Evolutionary conservation across 352 stramenopile species (phyloP).

Genomic region (Globisporangium mamillatum): DNA sequence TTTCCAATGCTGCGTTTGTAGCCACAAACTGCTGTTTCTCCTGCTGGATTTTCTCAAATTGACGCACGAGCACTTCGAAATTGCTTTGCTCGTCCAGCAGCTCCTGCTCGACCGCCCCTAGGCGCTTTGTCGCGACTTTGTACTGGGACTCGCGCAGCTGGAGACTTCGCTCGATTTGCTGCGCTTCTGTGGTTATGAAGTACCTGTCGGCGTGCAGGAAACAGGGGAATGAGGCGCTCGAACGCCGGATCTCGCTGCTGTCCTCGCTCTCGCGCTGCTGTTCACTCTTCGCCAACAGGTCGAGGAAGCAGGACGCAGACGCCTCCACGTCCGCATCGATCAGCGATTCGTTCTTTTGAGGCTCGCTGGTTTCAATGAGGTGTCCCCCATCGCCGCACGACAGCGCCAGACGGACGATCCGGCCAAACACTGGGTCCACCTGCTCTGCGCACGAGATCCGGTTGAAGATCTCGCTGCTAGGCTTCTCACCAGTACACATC

Average conservation of each 20-base stretch:
- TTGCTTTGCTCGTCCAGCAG: conserved; percentile 69
- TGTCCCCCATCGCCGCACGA: conserved; percentile 6
- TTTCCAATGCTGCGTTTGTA: not conserved
- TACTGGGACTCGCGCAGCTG: conserved; percentile 26
- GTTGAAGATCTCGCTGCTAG: conserved; percentile 55
- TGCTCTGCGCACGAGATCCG: conserved; percentile 40
- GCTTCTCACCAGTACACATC: conserved; percentile 56
- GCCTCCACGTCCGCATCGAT: conserved; percentile 1
- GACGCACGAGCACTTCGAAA: conserved; percentile 58
- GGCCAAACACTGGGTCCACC: conserved; percentile 43
- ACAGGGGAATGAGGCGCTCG: conserved; percentile 26
- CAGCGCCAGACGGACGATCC: conserved; percentile 31
- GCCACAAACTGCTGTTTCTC: conserved; percentile 18
- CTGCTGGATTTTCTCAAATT: conserved; percentile 48
- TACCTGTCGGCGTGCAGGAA: conserved; percentile 61
- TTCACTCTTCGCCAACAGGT: conserved; percentile 27
- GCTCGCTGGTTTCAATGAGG: not conserved
- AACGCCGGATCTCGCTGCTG: conserved; percentile 14
- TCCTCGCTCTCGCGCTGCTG: conserved; percentile 15
- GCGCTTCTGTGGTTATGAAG: conserved; percentile 24
- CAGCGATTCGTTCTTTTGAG: conserved; percentile 1
- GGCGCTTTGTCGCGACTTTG: conserved; percentile 45
- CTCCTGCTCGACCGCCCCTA: conserved; percentile 59
- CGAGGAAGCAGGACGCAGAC: conserved; percentile 19
- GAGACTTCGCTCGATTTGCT: conserved; percentile 27